phyloP scores from a whole-genome alignment of 2,329 filamentous ascomycete genomes.

The Fusarium udum region DNA sequence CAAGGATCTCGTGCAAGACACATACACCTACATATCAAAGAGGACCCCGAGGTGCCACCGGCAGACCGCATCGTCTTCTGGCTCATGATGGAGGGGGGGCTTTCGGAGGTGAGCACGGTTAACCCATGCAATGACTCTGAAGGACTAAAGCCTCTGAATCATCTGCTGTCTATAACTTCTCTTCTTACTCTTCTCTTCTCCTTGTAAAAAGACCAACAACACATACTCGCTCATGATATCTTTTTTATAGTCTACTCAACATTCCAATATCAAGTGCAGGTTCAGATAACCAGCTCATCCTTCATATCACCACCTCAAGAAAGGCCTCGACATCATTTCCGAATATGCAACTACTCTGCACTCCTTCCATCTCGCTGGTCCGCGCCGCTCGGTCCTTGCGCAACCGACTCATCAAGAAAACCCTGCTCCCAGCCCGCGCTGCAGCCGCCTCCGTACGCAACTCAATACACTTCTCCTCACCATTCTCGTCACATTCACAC shows the following conservation, averaged over 20 bases:
- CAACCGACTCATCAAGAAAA: slow-evolving; percentile 34
- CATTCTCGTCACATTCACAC: slow-evolving; percentile 27
- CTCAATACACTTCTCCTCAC: slow-evolving; percentile 34
- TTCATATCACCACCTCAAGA: background rate
- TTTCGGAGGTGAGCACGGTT: background rate
- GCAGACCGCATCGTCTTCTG: slow-evolving; percentile 26
- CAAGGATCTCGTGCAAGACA: slow-evolving; percentile 17
- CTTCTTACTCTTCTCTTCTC: background rate
- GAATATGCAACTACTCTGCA: slow-evolving; percentile 40
- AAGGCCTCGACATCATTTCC: background rate
- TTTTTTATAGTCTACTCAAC: background rate
- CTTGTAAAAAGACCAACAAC: background rate
- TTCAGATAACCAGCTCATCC: background rate
- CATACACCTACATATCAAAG: slow-evolving; percentile 6
- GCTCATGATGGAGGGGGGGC: slow-evolving; percentile 10
- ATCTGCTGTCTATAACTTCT: slow-evolving; percentile 15
- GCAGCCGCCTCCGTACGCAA: slow-evolving; percentile 40
- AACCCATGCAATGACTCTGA: background rate
- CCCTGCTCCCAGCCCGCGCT: slow-evolving; percentile 29
- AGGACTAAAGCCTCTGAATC: background rate
- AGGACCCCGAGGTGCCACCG: slow-evolving; percentile 18
- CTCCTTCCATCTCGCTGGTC: slow-evolving; percentile 29
- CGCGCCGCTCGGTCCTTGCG: slow-evolving; percentile 35
- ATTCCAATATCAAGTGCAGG: background rate
- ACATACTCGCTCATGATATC: background rate